phyloP scores from a whole-genome alignment of 2,329 filamentous ascomycete genomes.

The Cordyceps javanica region DNA sequence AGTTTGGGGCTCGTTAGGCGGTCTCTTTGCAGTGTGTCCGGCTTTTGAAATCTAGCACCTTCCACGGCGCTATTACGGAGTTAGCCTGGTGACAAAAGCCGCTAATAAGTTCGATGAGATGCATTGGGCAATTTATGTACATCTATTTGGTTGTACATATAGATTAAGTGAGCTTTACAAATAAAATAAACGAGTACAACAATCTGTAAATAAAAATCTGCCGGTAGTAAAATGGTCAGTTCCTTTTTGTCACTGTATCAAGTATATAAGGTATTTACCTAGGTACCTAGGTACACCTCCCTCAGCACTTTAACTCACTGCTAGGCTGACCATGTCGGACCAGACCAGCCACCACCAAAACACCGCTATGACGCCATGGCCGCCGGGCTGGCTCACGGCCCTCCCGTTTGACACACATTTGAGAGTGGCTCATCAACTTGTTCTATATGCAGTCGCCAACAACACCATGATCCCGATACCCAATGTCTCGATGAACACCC shows the following conservation, averaged over 20 bases:
- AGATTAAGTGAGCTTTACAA: too few species aligned
- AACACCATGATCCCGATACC: neutral
- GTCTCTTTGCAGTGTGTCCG: neutral
- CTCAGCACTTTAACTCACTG: too few species aligned
- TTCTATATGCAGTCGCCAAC: neutral
- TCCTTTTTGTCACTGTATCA: too few species aligned
- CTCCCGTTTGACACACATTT: neutral
- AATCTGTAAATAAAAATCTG: too few species aligned
- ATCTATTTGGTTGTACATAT: too few species aligned
- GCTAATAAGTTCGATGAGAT: neutral
- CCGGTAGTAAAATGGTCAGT: neutral
- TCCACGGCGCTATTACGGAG: neutral
- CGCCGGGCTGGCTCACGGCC: neutral
- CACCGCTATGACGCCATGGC: slow-evolving; percentile 11
- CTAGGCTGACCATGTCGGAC: too few species aligned
- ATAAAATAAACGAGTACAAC: too few species aligned
- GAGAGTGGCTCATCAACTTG: neutral
- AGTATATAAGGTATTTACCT: too few species aligned
- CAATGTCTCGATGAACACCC: neutral
- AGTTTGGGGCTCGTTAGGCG: neutral
- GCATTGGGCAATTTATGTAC: neutral
- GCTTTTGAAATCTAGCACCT: slow-evolving; percentile 6
- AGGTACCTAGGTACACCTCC: too few species aligned
- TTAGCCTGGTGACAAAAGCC: too few species aligned
- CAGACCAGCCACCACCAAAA: too few species aligned